phyloP scores from a whole-genome alignment of 768 basidiomycete species.

The Suillus clintonianus region DNA sequence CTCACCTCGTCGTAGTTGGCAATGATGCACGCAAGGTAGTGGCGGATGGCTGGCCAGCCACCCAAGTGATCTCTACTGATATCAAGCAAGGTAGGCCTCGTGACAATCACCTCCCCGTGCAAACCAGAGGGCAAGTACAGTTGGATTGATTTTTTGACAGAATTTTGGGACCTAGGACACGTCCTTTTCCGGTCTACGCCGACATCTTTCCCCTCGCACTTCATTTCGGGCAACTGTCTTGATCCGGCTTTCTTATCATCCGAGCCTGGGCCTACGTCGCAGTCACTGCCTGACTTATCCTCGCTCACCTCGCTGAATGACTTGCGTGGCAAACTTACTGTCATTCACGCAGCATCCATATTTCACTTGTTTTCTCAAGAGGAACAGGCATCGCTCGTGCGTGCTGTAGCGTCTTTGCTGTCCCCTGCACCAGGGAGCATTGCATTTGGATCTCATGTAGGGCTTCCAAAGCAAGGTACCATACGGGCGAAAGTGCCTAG shows the following conservation, averaged over 20 bases:
- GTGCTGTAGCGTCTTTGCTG: slow-evolving; percentile 37
- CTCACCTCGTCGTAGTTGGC: slow-evolving; percentile 34
- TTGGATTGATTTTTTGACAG: slow-evolving; percentile 29
- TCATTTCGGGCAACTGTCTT: slow-evolving; percentile 58
- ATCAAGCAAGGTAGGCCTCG: slow-evolving; percentile 32
- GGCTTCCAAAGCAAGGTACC: slow-evolving; percentile 11
- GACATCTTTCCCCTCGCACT: slow-evolving; percentile 52
- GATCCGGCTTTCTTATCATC: slow-evolving; percentile 43
- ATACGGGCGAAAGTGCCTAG: slow-evolving; percentile 1
- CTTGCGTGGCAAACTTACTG: slow-evolving; percentile 47
- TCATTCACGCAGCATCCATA: slow-evolving; percentile 50
- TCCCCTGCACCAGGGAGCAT: slow-evolving; percentile 11
- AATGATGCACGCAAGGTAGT: slow-evolving; percentile 41
- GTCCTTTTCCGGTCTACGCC: slow-evolving; percentile 56
- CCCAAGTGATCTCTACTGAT: slow-evolving; percentile 41
- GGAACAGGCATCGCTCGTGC: not conserved
- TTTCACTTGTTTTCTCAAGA: slow-evolving; percentile 35
- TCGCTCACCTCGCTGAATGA: slow-evolving; percentile 44
- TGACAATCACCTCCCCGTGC: not conserved
- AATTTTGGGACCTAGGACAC: slow-evolving; percentile 64
- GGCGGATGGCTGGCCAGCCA: slow-evolving; percentile 41
- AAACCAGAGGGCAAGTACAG: not conserved
- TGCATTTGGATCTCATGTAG: slow-evolving; percentile 25
- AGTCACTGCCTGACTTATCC: slow-evolving; percentile 23
- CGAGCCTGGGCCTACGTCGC: slow-evolving; percentile 20